Base-by-base conservation (phyloP, 106 monocot species). In the Dioscorea dumetorum region DNA sequence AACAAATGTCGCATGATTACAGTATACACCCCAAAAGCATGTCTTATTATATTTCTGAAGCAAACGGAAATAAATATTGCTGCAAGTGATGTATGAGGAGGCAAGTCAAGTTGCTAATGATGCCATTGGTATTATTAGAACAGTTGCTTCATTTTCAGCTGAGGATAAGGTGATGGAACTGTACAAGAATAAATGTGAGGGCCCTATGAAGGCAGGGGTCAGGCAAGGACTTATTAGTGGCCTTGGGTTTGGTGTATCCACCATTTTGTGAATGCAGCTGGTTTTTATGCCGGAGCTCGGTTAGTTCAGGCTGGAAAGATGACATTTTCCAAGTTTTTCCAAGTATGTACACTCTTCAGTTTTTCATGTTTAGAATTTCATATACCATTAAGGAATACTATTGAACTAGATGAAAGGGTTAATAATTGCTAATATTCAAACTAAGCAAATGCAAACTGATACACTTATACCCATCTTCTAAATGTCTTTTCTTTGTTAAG, bases 61-160 rank as follows among this genome's bases (percentile, higher is more conserved):
- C n/a, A n/a, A n/a, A n/a, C n/a, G n/a, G n/a, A n/a, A n/a, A n/a
- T n/a, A n/a, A n/a, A n/a, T n/a, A 5, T 18, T 54, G 13, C 15
- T 71, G 21, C 70, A 89, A 85, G 77, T 66, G 0, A 82, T 68
- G 79, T 89, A 77, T 56, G 85, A 82, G 62, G 82, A 82, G 54
- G 85, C 82, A 14, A 89, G 70, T 71, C 88, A 85, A 48, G 77
- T 88, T 52, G 88, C 84, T 17, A 85, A 61, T 61, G 88, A 85
- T 61, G 89, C 85, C 19, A 82, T 89, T 17, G 51, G 81, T 2
- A 70, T 77, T 19, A 89, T 89, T 18, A 79, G 85, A 8, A 89
- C 85, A 0, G 82, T 89, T 6, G 79, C 85, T 31, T 84, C 89
- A 4, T 89, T 79, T 49, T 85, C 73, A 58, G 79, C 84, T 22